phyloP scores from a whole-genome alignment of 768 basidiomycete species.

The Inosperma sp. region DNA sequence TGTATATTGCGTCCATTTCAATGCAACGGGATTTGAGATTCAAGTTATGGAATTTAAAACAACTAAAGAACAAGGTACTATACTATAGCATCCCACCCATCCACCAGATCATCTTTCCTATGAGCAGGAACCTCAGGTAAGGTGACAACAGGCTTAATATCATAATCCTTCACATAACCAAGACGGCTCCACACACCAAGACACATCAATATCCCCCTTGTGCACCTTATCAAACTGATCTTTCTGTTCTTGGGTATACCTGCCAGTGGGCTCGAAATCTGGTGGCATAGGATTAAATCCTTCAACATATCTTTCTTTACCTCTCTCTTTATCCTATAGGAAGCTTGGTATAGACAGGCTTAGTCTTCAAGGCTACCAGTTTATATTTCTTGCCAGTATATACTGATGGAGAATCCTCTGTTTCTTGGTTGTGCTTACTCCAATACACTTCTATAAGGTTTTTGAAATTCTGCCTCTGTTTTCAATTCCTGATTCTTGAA shows the following conservation, averaged over 20 bases:
- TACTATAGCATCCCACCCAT: too few species aligned
- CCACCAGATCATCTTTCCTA: too few species aligned
- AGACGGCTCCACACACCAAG: too few species aligned
- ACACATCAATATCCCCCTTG: too few species aligned
- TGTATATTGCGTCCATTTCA: too few species aligned
- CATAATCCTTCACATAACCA: too few species aligned
- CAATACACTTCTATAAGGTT: neutral
- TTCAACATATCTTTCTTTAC: neutral
- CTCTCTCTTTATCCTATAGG: conserved; percentile 20
- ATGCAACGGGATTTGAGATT: too few species aligned
- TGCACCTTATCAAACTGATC: neutral
- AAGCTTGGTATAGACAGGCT: conserved; percentile 20
- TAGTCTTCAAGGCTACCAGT: conserved; percentile 24
- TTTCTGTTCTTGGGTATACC: neutral
- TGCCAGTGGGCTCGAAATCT: neutral
- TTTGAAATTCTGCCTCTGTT: neutral
- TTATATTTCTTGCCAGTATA: conserved; percentile 31
- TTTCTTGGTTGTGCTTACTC: neutral
- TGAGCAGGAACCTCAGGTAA: too few species aligned
- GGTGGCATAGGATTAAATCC: neutral
- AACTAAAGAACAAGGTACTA: too few species aligned
- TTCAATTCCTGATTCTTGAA: neutral
- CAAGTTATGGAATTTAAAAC: too few species aligned
- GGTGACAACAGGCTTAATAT: too few species aligned
- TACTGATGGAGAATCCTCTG: neutral